phyloP scores from a whole-genome alignment of 257 asterid species.

The Ilex aquifolium region DNA sequence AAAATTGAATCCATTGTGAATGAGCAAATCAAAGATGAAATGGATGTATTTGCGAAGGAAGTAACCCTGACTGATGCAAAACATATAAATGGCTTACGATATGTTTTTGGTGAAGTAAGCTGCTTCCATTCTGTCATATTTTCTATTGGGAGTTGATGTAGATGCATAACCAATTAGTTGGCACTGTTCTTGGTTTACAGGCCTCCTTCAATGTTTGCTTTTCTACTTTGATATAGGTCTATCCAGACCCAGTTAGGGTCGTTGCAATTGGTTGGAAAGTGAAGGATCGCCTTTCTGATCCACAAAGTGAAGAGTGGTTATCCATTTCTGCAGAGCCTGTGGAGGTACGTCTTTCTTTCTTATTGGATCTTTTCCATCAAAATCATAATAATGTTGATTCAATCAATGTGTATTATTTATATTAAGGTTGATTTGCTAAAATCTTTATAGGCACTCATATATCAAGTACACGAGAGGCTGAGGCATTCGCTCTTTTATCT shows the following conservation, averaged over 20 bases:
- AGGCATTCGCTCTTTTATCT: constrained; percentile 82
- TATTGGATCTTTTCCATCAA: neutral
- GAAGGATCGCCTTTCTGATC: constrained; percentile 78
- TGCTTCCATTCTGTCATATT: constrained; percentile 6
- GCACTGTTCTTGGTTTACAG: constrained; percentile 3
- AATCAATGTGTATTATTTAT: constrained; percentile 1
- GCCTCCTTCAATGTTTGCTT: constrained; percentile 2
- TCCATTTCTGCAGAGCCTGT: constrained; percentile 90
- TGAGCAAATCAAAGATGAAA: constrained; percentile 77
- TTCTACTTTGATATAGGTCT: constrained; percentile 44
- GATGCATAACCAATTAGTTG: constrained; percentile 2
- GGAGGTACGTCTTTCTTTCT: constrained; percentile 54
- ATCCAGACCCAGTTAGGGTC: constrained; percentile 96
- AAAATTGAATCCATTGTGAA: constrained; percentile 86
- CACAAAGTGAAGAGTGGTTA: constrained; percentile 75
- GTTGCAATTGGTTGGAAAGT: constrained; percentile 88
- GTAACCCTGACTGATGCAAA: constrained; percentile 70
- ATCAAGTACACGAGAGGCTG: constrained; percentile 86
- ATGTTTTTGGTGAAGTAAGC: constrained; percentile 95
- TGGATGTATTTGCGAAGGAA: constrained; percentile 80
- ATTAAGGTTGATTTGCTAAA: constrained; percentile 19
- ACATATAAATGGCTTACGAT: constrained; percentile 75
- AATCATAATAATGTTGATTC: neutral
- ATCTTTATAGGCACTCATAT: constrained; percentile 82
- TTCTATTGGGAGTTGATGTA: too few relatives aligned